Evolutionary conservation across 768 basidiomycete species (phyloP).

Genomic region (Agaricus blazei): DNA sequence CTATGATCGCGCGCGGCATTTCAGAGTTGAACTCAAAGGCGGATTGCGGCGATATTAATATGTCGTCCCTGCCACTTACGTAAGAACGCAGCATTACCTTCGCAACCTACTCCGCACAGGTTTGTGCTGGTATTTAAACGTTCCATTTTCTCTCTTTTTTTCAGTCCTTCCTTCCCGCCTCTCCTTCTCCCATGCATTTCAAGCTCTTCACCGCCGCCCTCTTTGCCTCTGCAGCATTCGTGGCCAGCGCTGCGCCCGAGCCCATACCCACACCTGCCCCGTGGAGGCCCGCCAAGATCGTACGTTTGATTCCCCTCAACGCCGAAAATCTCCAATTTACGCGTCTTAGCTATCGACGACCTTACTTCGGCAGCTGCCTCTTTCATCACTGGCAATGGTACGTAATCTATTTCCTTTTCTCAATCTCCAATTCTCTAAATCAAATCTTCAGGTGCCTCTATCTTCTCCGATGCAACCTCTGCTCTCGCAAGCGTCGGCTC

Average conservation of each 20-base stretch:
- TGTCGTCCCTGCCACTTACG: neutral
- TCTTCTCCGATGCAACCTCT: constrained; percentile 30
- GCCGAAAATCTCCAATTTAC: neutral
- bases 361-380: constrained; percentile 11
- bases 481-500: constrained; percentile 21
- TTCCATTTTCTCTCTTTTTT: constrained; percentile 10
- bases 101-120: neutral
- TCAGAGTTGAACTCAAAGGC: neutral
- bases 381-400: constrained; percentile 24
- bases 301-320: neutral
- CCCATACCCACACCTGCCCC: constrained; percentile 17
- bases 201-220: constrained; percentile 30
- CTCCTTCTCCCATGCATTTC: constrained; percentile 32
- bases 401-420: constrained; percentile 3
- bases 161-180: constrained; percentile 13
- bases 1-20: constrained; percentile 91
- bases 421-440: neutral
- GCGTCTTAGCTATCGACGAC: constrained; percentile 22
- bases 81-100: constrained; percentile 4
- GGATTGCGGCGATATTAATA: constrained; percentile 1
- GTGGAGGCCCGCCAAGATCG: constrained; percentile 38
- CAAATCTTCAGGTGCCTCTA: constrained; percentile 27
- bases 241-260: constrained; percentile 30
- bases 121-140: constrained; percentile 2
- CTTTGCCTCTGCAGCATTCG: constrained; percentile 27